Evolutionary conservation across 2,329 filamentous ascomycete species (phyloP), one percentile per base, ranked within the genome.

Genomic region (Colletotrichum karsti): DNA sequence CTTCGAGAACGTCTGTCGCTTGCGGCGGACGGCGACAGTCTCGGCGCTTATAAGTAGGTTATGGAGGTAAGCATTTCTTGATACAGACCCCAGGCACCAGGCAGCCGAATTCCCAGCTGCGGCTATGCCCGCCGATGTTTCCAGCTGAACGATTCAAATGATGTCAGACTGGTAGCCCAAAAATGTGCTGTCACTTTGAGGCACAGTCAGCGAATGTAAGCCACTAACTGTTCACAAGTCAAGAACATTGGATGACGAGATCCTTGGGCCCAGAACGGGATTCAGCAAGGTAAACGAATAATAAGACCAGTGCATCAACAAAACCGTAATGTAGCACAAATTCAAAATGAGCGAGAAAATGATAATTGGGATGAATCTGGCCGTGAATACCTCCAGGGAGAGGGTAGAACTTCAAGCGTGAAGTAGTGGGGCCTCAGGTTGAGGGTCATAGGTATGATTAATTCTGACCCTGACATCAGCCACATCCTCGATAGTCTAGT

Each of bases 401-500:
- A n/a, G n/a, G n/a, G n/a, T n/a, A n/a, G n/a, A n/a, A n/a, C n/a
- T n/a, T n/a, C n/a, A n/a, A n/a, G n/a, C n/a, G n/a, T n/a, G n/a
- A n/a, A n/a, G n/a, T n/a, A n/a, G n/a, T n/a, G n/a, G n/a, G n/a
- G n/a, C n/a, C n/a, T n/a, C n/a, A n/a, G n/a, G n/a, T n/a, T n/a
- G n/a, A n/a, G n/a, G n/a, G n/a, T n/a, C n/a, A n/a, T n/a, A n/a
- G n/a, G n/a, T n/a, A n/a, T n/a, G n/a, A n/a, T n/a, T n/a, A n/a
- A n/a, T n/a, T n/a, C n/a, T n/a, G n/a, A n/a, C n/a, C n/a, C n/a
- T n/a, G n/a, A n/a, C n/a, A n/a, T n/a, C n/a, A n/a, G n/a, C n/a
- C n/a, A 44, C 18, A 33, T 57, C 54, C 54, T 57, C 54, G 54
- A 57, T 57, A 57, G 54, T 57, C 54, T 57, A 57, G 54, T 57